These are phyloP conservation scores for Thalassiosira mediterranea DNA, from an alignment of 352 stramenopile genomes.

Conservation along the genomic window DNA sequence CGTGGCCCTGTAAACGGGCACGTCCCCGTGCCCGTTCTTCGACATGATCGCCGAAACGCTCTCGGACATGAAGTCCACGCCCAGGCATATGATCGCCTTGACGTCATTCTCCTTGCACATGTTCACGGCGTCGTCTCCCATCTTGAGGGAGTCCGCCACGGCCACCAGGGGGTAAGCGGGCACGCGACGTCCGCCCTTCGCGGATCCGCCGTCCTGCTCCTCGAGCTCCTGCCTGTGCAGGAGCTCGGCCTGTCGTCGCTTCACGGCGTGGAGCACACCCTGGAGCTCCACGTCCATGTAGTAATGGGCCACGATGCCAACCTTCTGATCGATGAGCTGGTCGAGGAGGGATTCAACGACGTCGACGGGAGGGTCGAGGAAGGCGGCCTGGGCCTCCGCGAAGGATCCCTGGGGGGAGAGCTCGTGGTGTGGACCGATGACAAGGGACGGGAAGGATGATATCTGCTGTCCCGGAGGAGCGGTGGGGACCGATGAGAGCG, in stretches of 20 bases:
- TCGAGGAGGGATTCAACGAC: conserved; percentile 89
- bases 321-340: conserved; percentile 90
- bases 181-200: conserved; percentile 13
- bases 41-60: conserved; percentile 92
- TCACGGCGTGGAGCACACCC: conserved; percentile 74
- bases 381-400: conserved; percentile 80
- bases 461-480: conserved; percentile 47
- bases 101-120: conserved; percentile 90
- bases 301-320: conserved; percentile 96
- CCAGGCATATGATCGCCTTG: conserved; percentile 91
- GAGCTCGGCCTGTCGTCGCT: conserved; percentile 47
- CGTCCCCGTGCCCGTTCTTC: conserved; percentile 89
- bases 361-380: conserved; percentile 78
- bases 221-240: no score
- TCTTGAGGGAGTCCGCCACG: conserved; percentile 95
- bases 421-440: conserved; percentile 61
- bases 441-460: conserved; percentile 69
- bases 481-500: no score
- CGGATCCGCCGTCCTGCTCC: not conserved
- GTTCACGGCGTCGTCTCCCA: conserved; percentile 95
- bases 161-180: conserved; percentile 86
- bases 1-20: conserved; percentile 94
- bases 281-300: conserved; percentile 99
- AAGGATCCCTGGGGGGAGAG: conserved; percentile 75
- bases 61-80: conserved; percentile 98